These are phyloP conservation scores for Flaveria floridana DNA, from an alignment of 140 eudicot genomes.

Conservation along the genomic window DNA sequence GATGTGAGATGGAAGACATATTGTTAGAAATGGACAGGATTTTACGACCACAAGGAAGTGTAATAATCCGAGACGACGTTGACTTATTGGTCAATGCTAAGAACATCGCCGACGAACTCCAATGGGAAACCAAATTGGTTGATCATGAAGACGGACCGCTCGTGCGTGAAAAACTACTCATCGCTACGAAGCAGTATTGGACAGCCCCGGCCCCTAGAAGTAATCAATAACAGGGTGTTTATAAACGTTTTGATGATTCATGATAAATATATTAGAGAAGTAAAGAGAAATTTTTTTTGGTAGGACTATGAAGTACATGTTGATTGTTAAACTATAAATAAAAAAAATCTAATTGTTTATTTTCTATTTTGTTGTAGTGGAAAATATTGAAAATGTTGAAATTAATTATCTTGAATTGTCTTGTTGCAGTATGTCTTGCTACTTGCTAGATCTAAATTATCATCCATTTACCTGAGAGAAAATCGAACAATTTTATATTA, in stretches of 20 bases:
- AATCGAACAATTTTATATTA: too few relatives aligned
- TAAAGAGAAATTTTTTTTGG: constrained; percentile 2
- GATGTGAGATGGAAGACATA: constrained; percentile 79
- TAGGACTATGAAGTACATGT: constrained; percentile 13
- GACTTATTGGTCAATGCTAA: constrained; percentile 68
- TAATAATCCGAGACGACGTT: constrained; percentile 85
- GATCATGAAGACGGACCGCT: constrained; percentile 86
- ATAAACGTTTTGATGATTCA: neutral
- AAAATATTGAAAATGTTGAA: neutral
- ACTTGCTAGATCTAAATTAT: too few relatives aligned
- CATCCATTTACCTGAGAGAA: too few relatives aligned
- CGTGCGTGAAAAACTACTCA: constrained; percentile 66
- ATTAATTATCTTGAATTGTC: neutral
- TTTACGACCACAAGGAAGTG: constrained; percentile 82
- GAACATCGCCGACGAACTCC: constrained; percentile 59
- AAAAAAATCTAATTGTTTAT: neutral
- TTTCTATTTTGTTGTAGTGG: neutral
- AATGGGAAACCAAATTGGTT: constrained; percentile 74
- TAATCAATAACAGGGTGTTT: constrained; percentile 25
- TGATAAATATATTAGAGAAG: constrained; percentile 7
- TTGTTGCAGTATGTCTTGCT: neutral
- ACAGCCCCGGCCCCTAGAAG: constrained; percentile 45
- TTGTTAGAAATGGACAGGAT: constrained; percentile 86
- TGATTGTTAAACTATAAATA: neutral
- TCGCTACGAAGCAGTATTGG: constrained; percentile 85